Base-by-base conservation (phyloP, 73 alveolate species). In the Paramecium sonneborni region DNA sequence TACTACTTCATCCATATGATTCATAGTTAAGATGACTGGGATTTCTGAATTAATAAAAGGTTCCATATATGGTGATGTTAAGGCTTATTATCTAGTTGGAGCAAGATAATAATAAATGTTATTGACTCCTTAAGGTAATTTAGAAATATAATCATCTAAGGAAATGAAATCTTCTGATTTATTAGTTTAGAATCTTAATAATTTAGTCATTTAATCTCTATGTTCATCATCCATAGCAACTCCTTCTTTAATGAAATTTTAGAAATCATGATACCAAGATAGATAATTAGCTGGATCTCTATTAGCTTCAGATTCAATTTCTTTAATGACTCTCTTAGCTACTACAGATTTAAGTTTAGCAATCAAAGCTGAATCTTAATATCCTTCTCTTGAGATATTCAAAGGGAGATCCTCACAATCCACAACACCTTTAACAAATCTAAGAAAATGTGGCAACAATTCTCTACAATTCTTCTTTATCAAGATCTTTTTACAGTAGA, bases 371-470 rank as follows among this genome's bases (percentile, higher is more conserved):
- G 96, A 87, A 68, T 95, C 98, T 86, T 95, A 41, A 85, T 94
- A 95, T 20, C 82, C 88, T 82, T 95, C 98, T 92, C 98, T 86
- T 26, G 97, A 94, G 35, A 95, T 94, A 76, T 95, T 95, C 11
- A 95, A 85, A 12, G 97, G 98, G 12, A 95, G 76, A 79, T 95
- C 98, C 55, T 95, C 98, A 48, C 98, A 95, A 70, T 95, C 98
- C 3, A 95, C 97, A 46, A 95, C 97, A 15, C 98, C 98, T 92
- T 95, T 95, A 9, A 95, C 92, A 46, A 95, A 95, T 94, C 98
- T 95, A 92, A 95, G 46, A 88, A 93, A 95, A 87, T 88, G 87
- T 21, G 98, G 97, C 5, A 95, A 35, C 1, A 95, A 92, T 76
- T 94, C 96, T 76, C 85, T 74, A 79, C 98, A 94, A 20, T 94